phyloP scores from a whole-genome alignment of 441 rosid genomes.

The Arabidopsis lyrata region DNA sequence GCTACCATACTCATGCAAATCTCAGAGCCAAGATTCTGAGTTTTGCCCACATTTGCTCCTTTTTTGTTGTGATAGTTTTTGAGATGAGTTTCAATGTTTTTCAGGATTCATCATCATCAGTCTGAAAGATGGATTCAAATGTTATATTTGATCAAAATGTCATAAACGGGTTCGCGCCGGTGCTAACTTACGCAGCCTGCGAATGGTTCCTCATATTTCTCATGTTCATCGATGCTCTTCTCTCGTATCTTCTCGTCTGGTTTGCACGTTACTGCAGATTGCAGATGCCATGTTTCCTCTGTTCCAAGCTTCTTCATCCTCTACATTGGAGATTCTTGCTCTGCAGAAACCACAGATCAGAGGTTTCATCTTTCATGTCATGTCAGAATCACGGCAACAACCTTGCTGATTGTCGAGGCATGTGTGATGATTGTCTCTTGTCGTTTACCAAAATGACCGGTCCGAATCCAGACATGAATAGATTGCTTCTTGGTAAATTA shows the following conservation, averaged over 20 bases:
- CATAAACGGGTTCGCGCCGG: constrained; percentile 42
- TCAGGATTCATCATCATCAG: constrained; percentile 34
- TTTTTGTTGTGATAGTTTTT: constrained; percentile 4
- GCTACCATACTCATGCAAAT: constrained; percentile 31
- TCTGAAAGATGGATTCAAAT: constrained; percentile 38
- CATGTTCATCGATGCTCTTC: constrained; percentile 64
- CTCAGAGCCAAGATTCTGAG: constrained; percentile 35
- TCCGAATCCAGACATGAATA: constrained; percentile 51
- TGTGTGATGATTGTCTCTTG: constrained; percentile 75
- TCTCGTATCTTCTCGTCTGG: constrained; percentile 63
- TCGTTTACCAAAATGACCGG: constrained; percentile 53
- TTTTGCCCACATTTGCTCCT: neutral
- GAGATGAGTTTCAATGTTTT: constrained; percentile 41
- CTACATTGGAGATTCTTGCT: constrained; percentile 55
- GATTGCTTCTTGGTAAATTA: constrained; percentile 52
- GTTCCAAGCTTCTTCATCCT: constrained; percentile 79
- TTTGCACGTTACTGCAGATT: constrained; percentile 65
- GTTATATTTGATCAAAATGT: constrained; percentile 34
- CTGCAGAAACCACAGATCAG: constrained; percentile 69
- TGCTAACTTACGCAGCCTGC: constrained; percentile 63
- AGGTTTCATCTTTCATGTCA: constrained; percentile 63
- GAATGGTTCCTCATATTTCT: constrained; percentile 75
- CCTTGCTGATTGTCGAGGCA: constrained; percentile 60
- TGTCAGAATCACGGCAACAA: constrained; percentile 69
- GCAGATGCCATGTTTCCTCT: constrained; percentile 79